A percentile compares a stretch with the other conserved stretches of the same genome.
Conservation (phyloP, 495 filamentous ascomycete genomes). For the Penicillium taxi region DNA sequence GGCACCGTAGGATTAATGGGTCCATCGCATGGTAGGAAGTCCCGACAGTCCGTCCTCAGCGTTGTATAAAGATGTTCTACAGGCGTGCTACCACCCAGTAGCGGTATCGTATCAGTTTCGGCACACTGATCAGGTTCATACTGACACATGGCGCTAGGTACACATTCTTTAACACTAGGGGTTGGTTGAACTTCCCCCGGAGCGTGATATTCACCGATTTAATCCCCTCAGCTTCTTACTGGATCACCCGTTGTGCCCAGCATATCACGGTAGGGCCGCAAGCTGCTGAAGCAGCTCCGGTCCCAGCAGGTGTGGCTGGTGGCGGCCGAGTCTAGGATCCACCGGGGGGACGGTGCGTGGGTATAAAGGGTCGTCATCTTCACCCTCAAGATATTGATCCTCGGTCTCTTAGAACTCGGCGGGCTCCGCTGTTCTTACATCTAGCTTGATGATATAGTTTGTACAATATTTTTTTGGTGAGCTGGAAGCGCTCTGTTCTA, state of each 20-base stretch:
- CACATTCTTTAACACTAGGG: slow-evolving; percentile 8
- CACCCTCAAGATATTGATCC: slow-evolving; percentile 9
- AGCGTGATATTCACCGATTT: slow-evolving; percentile 10
- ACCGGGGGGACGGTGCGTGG: slow-evolving; percentile 10
- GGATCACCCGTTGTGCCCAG: slow-evolving; percentile 7
- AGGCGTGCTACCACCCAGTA: slow-evolving; percentile 8
- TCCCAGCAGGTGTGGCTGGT: slow-evolving; percentile 14
- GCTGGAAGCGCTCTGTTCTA: slow-evolving; percentile 4
- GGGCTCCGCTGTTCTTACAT: slow-evolving; percentile 2
- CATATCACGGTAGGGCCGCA: slow-evolving; percentile 10
- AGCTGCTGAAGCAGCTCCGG: slow-evolving; percentile 10
- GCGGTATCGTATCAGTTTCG: slow-evolving; percentile 5
- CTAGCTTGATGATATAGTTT: slow-evolving; percentile 9
- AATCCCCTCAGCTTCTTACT: slow-evolving; percentile 15
- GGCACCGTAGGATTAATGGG: slow-evolving; percentile 10
- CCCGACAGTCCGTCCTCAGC: slow-evolving; percentile 10
- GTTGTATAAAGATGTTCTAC: slow-evolving; percentile 9
- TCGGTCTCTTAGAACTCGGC: slow-evolving; percentile 3
- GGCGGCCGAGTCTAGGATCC: slow-evolving; percentile 13
- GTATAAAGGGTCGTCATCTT: slow-evolving; percentile 10
- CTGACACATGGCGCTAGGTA: slow-evolving; percentile 2
- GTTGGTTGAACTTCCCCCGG: slow-evolving; percentile 6
- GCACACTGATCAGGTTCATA: slow-evolving; percentile 14
- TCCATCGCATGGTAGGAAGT: slow-evolving; percentile 7
- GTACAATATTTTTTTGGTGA: slow-evolving; percentile 7